These are phyloP conservation scores for Globisporangium nunn DNA, from an alignment of 352 stramenopile genomes.

Conservation along the genomic window DNA sequence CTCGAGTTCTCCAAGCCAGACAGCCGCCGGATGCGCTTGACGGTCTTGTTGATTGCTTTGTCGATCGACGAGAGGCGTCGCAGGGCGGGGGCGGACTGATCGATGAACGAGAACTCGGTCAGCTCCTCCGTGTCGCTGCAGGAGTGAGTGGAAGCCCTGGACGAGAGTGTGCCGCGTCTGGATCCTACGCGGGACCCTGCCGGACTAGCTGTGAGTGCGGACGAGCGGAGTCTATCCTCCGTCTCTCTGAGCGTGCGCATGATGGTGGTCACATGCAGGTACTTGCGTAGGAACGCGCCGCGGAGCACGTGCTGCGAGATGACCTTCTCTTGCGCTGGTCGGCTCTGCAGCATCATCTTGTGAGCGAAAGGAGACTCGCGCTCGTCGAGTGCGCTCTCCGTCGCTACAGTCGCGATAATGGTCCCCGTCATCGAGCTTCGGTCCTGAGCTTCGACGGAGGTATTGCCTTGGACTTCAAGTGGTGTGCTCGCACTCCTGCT, in stretches of 20 bases:
- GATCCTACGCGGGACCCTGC: constrained; percentile 1
- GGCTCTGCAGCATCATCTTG: constrained; percentile 14
- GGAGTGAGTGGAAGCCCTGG: background rate
- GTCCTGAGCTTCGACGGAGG: background rate
- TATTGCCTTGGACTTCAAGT: background rate
- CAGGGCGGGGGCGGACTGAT: constrained; percentile 22
- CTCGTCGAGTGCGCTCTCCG: constrained; percentile 1
- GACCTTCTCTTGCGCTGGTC: constrained; percentile 28
- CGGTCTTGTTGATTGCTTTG: constrained; percentile 56
- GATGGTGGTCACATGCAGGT: constrained; percentile 58
- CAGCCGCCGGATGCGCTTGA: constrained; percentile 45
- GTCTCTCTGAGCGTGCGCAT: constrained; percentile 59
- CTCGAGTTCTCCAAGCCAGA: constrained; percentile 18
- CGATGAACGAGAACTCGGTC: constrained; percentile 4
- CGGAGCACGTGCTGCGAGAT: constrained; percentile 54
- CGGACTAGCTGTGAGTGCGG: constrained; percentile 19
- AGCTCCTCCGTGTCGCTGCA: constrained; percentile 6
- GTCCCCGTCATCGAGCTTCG: background rate
- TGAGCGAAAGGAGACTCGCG: constrained; percentile 32
- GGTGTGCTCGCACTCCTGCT: background rate
- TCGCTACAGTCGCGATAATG: background rate
- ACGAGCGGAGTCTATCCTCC: constrained; percentile 33
- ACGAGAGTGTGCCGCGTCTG: background rate
- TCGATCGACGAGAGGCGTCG: constrained; percentile 48
- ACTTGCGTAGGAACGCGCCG: constrained; percentile 57